Evolutionary conservation across 1,284 basidiomycete species (phyloP), one percentile per base, ranked within the genome.

Genomic region (Earliella scabrosa): DNA sequence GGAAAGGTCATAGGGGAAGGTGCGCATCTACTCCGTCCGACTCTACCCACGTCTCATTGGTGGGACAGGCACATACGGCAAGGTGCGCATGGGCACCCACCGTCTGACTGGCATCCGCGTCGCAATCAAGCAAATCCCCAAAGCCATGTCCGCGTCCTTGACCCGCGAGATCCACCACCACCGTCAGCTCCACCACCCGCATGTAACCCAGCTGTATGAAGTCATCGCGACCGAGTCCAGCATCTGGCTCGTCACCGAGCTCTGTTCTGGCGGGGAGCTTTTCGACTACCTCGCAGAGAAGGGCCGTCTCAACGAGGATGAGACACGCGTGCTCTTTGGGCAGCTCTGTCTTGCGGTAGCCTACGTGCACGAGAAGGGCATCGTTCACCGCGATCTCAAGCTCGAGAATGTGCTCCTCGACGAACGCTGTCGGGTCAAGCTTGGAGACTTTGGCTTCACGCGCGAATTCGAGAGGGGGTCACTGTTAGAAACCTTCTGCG

Each of bases 151-250:
- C 46, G 81, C 94, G 24, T 84, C 93, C 44, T 83, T 99, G 46
- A 99, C 96, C 13, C 86, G 97, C 61, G 97, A 99, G 76, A 97
- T 99, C 56, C 97, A 99, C 69, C 97, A 99, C 69, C 97, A 99
- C 75, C 91, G 97, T 29, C 88, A 95, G 45, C 83, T 99, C 8
- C 97, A 98, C 70, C 97, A 99, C 68, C 94, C 94, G 0, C 86
- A 98, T 69, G 86, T 98, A 68, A 92, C 95, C 29, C 95, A 98
- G 71, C 88, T 99, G 69, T 98, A 92, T 78, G 97, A 99, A 74
- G 94, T 99, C 68, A 93, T 98, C 68, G 97, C 96, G 13, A 98
- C 97, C 1, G 97, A 99, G 73, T 84, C 85, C 20, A 84, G 86
- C 66, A 97, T 99, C 67, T 99, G 95, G 95, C 94, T 99, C 63